Conservation (phyloP, 331 rosid species). For the Malus hybrid region DNA sequence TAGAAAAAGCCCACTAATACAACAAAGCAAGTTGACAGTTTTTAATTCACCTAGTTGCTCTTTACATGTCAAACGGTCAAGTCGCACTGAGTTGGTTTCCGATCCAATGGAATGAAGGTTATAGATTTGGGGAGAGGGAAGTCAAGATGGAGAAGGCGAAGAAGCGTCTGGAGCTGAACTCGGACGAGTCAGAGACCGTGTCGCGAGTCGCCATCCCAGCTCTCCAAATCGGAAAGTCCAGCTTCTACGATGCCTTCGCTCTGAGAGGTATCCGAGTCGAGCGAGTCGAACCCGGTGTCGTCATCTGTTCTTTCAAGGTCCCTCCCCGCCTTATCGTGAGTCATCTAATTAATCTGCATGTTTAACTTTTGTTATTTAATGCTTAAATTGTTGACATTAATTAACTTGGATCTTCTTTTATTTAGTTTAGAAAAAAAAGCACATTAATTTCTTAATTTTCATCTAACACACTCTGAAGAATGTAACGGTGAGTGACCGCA, state of each 20-base stretch:
- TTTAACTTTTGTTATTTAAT: background rate
- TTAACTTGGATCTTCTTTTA: background rate
- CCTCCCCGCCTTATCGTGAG: conserved; percentile 70
- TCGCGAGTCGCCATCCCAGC: conserved; percentile 39
- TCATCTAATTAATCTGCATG: background rate
- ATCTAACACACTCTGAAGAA: too few relatives aligned
- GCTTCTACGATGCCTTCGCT: conserved; percentile 51
- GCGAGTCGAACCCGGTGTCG: conserved; percentile 60
- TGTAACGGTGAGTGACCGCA: too few relatives aligned
- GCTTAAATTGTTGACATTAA: background rate
- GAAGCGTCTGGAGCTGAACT: conserved; percentile 26
- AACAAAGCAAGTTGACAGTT: too few relatives aligned
- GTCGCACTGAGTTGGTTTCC: too few relatives aligned
- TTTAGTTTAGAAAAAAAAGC: too few relatives aligned
- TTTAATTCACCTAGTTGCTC: too few relatives aligned
- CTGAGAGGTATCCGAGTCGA: conserved; percentile 65
- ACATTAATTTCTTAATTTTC: too few relatives aligned
- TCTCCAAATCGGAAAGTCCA: conserved; percentile 4
- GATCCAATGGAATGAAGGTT: background rate
- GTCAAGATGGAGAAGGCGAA: conserved; percentile 33
- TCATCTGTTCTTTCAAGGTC: conserved; percentile 55
- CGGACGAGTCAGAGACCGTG: conserved; percentile 32
- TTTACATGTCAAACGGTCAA: too few relatives aligned
- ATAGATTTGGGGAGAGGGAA: background rate
- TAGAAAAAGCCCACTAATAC: background rate